Conservation (phyloP, 2,329 filamentous ascomycete genomes). For the Ceratocystis variospora region DNA sequence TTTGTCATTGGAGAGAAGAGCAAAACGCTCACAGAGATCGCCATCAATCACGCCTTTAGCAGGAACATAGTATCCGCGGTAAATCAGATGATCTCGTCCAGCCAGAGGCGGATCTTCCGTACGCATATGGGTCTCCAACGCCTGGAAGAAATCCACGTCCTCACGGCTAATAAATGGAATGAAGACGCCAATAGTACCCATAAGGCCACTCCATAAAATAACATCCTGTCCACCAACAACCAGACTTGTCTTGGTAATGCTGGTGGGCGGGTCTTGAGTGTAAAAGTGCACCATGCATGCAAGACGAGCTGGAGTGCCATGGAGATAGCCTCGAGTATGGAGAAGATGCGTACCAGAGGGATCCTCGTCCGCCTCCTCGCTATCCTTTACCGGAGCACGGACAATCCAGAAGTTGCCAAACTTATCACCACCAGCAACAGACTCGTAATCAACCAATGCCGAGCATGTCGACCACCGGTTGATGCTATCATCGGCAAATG, state of each 20-base stretch:
- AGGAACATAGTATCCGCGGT: constrained; percentile 87
- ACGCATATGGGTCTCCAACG: constrained; percentile 74
- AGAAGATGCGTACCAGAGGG: constrained; percentile 79
- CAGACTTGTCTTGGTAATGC: constrained; percentile 75
- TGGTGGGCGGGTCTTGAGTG: constrained; percentile 81
- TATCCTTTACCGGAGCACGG: constrained; percentile 72
- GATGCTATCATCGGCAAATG: constrained; percentile 82
- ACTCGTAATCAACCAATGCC: constrained; percentile 95
- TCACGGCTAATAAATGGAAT: constrained; percentile 85
- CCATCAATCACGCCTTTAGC: constrained; percentile 96
- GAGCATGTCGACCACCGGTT: constrained; percentile 82
- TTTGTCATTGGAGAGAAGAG: constrained; percentile 69
- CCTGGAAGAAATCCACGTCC: constrained; percentile 96
- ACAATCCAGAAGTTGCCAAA: constrained; percentile 95
- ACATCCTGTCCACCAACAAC: constrained; percentile 87
- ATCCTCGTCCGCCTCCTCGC: constrained; percentile 80
- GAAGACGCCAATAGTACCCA: constrained; percentile 85
- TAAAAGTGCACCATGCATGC: constrained; percentile 80
- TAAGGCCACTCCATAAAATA: constrained; percentile 82
- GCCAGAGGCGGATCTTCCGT: constrained; percentile 76
- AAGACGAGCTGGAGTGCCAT: constrained; percentile 73
- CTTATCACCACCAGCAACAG: constrained; percentile 85
- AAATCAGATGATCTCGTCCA: constrained; percentile 89
- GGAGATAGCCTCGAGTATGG: constrained; percentile 79
- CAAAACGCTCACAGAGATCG: constrained; percentile 86